These are phyloP conservation scores for Podaxis sp. DNA, from an alignment of 768 basidiomycete species.

Conservation along the genomic window DNA sequence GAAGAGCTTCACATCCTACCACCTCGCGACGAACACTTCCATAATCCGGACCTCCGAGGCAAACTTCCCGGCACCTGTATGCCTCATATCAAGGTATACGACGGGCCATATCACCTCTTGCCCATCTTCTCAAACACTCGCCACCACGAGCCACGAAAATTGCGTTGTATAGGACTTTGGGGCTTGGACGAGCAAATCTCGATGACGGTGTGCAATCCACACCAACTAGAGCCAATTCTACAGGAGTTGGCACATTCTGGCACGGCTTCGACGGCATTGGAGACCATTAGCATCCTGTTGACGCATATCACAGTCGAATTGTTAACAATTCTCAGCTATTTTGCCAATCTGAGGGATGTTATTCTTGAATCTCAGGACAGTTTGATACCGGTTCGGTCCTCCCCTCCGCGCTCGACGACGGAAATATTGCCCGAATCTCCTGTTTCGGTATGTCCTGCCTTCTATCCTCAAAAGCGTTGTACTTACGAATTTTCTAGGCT, in stretches of 20 bases:
- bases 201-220: conserved; percentile 23
- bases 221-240: conserved; percentile 20
- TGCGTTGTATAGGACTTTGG: conserved; percentile 27
- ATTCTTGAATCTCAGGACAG: conserved; percentile 25
- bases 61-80: conserved; percentile 20
- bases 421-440: conserved; percentile 15
- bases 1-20: conserved; percentile 31
- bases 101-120: conserved; percentile 27
- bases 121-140: conserved; percentile 23
- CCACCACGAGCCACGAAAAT: conserved; percentile 15
- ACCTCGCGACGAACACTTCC: conserved; percentile 25
- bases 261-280: conserved; percentile 21
- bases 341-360: conserved; percentile 19
- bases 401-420: conserved; percentile 18
- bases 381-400: conserved; percentile 14
- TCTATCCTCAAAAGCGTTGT: neutral
- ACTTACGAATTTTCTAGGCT: neutral
- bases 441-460: conserved; percentile 19
- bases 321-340: conserved; percentile 19
- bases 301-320: conserved; percentile 18
- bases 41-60: conserved; percentile 18
- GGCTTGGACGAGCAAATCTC: conserved; percentile 27
- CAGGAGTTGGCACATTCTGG: conserved; percentile 20
- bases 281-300: conserved; percentile 23
- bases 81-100: conserved; percentile 25